Percentiles rank a stretch among this genome's conserved stretches.
Evolutionary conservation across 495 filamentous ascomycete species (phyloP).

Genomic region (Beverwykella pulmonaria): DNA sequence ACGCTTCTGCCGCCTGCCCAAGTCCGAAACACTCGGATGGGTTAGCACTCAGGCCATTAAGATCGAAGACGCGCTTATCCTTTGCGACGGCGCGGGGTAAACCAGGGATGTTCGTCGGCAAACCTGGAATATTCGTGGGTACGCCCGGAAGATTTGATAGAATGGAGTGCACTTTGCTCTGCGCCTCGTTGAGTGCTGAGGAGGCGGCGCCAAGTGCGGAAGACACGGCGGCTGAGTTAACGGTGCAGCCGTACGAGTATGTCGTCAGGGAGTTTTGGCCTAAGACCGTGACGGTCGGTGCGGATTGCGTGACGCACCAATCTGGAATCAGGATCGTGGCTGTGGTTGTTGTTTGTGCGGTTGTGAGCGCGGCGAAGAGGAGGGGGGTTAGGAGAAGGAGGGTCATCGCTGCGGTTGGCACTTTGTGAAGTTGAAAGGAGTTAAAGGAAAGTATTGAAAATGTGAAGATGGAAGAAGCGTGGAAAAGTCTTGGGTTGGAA

Average conservation of each 20-base stretch:
- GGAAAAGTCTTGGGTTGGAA: no score
- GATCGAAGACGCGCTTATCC: neutral
- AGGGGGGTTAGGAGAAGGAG: neutral
- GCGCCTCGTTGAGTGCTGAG: neutral
- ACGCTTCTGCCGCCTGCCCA: neutral
- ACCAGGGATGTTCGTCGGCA: neutral
- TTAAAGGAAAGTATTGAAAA: neutral
- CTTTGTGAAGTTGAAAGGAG: neutral
- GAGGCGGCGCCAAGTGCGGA: neutral
- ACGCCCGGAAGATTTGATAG: neutral
- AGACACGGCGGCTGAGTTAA: neutral
- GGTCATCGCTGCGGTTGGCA: neutral
- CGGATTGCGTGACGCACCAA: neutral
- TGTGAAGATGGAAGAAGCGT: no score
- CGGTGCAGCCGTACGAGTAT: neutral
- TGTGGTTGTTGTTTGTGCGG: constrained; percentile 1
- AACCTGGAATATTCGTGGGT: neutral
- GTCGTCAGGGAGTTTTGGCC: neutral
- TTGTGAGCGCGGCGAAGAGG: neutral
- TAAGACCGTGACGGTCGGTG: neutral
- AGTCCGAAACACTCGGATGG: constrained; percentile 3
- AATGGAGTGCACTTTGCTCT: neutral
- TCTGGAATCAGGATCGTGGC: neutral
- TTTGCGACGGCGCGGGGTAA: neutral
- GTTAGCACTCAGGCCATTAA: no score